Evolutionary conservation across 805 yeast species (phyloP).

Genomic region (Suhomyces sp.): DNA sequence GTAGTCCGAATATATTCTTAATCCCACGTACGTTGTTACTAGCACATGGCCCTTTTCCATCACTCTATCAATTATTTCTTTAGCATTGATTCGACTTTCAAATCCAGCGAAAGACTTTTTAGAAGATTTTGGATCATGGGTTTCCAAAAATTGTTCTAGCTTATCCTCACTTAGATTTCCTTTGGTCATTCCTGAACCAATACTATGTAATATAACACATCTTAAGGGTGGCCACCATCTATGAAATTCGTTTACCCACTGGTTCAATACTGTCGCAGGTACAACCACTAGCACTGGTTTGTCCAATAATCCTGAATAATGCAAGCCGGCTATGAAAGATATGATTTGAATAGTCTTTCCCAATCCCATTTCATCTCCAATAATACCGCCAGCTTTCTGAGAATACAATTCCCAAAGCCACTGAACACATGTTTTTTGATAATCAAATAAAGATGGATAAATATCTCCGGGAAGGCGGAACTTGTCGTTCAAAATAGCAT

Average conservation of each 20-base stretch:
- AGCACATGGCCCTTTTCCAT: conserved; percentile 74
- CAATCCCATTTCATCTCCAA: conserved; percentile 98
- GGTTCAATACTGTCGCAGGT: conserved; percentile 94
- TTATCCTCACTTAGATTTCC: conserved; percentile 37
- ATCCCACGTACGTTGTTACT: conserved; percentile 88
- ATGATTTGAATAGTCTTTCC: conserved; percentile 95
- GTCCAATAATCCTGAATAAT: conserved; percentile 70
- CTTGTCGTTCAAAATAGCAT: conserved; percentile 68
- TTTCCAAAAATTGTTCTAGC: conserved; percentile 51
- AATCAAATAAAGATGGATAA: conserved; percentile 81
- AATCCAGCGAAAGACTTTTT: conserved; percentile 24
- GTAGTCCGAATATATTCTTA: conserved; percentile 63
- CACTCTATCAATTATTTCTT: conserved; percentile 55
- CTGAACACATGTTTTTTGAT: conserved; percentile 94
- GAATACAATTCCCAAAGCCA: conserved; percentile 95
- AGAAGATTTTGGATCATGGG: conserved; percentile 37
- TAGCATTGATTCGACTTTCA: conserved; percentile 39
- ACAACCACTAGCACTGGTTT: conserved; percentile 87
- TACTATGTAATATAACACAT: conserved; percentile 83
- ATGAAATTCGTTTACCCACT: conserved; percentile 96
- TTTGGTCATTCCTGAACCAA: conserved; percentile 85
- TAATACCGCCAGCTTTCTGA: conserved; percentile 90
- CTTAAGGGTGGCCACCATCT: conserved; percentile 98
- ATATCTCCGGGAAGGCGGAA: conserved; percentile 88
- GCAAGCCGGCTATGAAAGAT: conserved; percentile 86